These are phyloP conservation scores for Stachybotrys chartarum DNA, from an alignment of 2,329 filamentous ascomycete genomes.

Conservation along the genomic window DNA sequence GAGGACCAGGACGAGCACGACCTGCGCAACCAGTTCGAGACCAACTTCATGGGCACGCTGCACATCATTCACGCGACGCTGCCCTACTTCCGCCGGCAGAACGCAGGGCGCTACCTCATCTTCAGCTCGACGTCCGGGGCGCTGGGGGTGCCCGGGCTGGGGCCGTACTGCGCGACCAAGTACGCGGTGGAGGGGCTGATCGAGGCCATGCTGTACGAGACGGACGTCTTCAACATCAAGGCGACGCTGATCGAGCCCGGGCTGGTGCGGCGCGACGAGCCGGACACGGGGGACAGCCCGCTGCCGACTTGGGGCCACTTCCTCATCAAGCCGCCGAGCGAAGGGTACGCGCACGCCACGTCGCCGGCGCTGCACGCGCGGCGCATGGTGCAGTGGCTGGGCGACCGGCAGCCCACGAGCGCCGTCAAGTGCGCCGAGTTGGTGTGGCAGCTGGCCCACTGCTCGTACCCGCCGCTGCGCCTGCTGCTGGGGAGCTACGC, in stretches of 20 bases:
- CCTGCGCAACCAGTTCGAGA: conserved; percentile 92
- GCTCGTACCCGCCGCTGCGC: conserved; percentile 82
- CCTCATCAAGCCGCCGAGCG: conserved; percentile 76
- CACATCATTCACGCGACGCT: conserved; percentile 87
- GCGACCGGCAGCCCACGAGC: conserved; percentile 85
- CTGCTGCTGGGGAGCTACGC: conserved; percentile 88
- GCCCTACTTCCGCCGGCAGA: conserved; percentile 76
- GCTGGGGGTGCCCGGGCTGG: conserved; percentile 85
- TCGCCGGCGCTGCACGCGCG: conserved; percentile 83
- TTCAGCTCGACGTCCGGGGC: conserved; percentile 91
- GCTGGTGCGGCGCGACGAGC: conserved; percentile 79
- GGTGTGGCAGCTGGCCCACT: conserved; percentile 92
- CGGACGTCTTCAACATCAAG: conserved; percentile 86
- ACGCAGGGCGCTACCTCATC: conserved; percentile 77
- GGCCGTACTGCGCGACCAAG: conserved; percentile 93
- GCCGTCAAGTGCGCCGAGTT: conserved; percentile 89
- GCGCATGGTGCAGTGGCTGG: conserved; percentile 90
- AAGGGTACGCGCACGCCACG: conserved; percentile 69
- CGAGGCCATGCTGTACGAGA: conserved; percentile 94
- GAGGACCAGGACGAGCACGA: conserved; percentile 97
- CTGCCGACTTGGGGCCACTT: conserved; percentile 88
- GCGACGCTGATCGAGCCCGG: conserved; percentile 90
- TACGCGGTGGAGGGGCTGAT: conserved; percentile 94
- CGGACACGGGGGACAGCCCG: conserved; percentile 45
- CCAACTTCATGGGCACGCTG: conserved; percentile 92